Base-by-base conservation (phyloP, 257 asterid species). In the Apocynum venetum region DNA sequence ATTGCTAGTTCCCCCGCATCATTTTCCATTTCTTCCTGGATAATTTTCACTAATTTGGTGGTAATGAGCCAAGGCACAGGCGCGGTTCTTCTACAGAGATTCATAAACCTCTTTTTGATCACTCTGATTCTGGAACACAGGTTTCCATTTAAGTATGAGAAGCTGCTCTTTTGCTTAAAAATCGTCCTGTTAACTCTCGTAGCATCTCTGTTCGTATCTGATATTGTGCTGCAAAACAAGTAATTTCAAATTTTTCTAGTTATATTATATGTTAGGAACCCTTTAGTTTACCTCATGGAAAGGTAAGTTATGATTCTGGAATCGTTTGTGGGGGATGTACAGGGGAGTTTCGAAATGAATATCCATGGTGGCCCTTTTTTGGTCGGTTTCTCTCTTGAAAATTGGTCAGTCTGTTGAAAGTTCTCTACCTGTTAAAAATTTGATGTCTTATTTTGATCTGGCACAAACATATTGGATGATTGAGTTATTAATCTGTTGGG, bases 291-390 rank as follows among this genome's bases (percentile, higher is more conserved):
- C 19, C 14, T 51, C 49, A 4, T 4, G 14, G 56, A 51, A 25
- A 25, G 31, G 31, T 25, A 25, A 25, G 31, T 25, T 25, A 25
- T 25, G 31, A 25, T 25, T 25, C 56, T 87, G 91, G 74, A 70
- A 89, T 25, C 64, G 80, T 95, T 87, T 93, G 97, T 81, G 31
- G 86, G 97, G 81, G 86, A 83, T 89, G 87, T 71, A 75, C 97
- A 89, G 92, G 91, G 89, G 89, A 25, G n/a, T 14, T 14, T 14
- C 59, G 13, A n/a, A 2, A 31, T 59, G 36, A 31, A 59, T n/a
- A 8, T 25, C 15, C 15, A 17, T 17, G 6, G 31, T 57, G 13
- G 31, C 31, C 64, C 2, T 20, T 57, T 19, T 57, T 25, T 19
- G 36, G 64, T 20, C 12, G 35, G 64, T 57, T 57, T 51, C 56